Evolutionary conservation across 2,329 filamentous ascomycete genomes (phyloP), one percentile per base, ranked within the genome.

Genomic region (Biscogniauxia sp.): DNA sequence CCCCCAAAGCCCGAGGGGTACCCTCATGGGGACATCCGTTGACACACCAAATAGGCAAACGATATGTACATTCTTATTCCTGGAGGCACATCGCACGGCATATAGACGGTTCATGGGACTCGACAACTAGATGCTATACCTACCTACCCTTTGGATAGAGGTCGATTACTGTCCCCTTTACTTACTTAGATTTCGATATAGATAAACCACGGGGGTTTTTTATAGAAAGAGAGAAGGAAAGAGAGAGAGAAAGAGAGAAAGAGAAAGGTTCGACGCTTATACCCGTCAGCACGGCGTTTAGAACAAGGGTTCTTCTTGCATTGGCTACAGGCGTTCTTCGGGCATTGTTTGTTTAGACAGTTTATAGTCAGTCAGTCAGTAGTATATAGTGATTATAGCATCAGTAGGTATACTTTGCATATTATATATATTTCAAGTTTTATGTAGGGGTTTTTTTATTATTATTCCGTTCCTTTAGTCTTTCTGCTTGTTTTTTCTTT

Each of bases 71-170:
- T 93, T 96, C 75, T 74, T 96, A 70, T 93, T 95, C 75, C 75
- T 96, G 71, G 92, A 96, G 75, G 88, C 92, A 74, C 92, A 96
- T 76, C 92, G 93, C 79, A 91, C 89, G 75, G 74, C 88, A 25
- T 96, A 92, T 77, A 82, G 84, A 74, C 80, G 80, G 64, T 63
- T 86, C 56, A 78, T 80, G 64, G 81, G 77, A 20, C 64, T 80
- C 50, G 76, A 77, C 45, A 66, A 76, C 53, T 64, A 41, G 65
- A 54, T 20, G 4, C 23, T n/a, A 9, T 28, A 26, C 23, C 26
- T 32, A 32, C 28, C 28, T 32, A 32, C 28, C 28, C 25, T 15
- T 52, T 20, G 9, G 19, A 13, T 19, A 19, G 63, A 50, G 17
- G 28, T 32, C 20, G 8, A 37, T n/a, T 13, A 52, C 37, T 52